Evolutionary conservation across 331 rosid species (phyloP), one percentile per base, ranked within the genome.

Genomic region (Erythrophleum ivorense): DNA sequence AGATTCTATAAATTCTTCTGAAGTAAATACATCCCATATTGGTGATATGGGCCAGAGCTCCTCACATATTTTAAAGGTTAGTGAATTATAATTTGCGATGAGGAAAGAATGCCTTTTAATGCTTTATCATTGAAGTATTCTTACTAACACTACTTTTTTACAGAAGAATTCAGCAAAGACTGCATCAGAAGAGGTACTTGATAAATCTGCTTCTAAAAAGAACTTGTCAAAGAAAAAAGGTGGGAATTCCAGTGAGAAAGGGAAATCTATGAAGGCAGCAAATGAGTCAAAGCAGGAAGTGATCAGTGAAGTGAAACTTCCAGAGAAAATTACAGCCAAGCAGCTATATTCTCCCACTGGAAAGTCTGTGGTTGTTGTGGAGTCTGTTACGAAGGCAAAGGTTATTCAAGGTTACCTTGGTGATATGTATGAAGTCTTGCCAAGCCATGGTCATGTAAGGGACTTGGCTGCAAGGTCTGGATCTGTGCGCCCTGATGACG

Each of bases 381-480:
- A 96, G 81, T 96, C 99, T 79, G 91, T 85, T 73, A 92, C 98
- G 49, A 96, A 94, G 86, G 97, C 99, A 2, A 96, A 86, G 85
- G 97, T 96, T 77, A 96, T 94, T 88, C 96, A 96, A 92, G 85
- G 87, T 64, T 96, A 92, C 90, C 97, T 96, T 29, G 99, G 97
- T 67, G 94, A 88, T 83, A 83, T 91, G 95, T 96, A 86, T 80
- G 98, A 92, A 84, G 99, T 96, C 73, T 83, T 96, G 91, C 97
- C 99, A 60, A 94, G 99, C 87, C 91, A 94, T 86, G 99, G 99
- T 77, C 99, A 96, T 80, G 92, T 96, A 71, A 92, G 99, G 81
- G 99, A 96, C 89, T 91, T 96, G 94, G 99, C 98, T 77, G 95
- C 95, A 34, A 92, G 97, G 88, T 94, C 98, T 50, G 99, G 99